Conservation (phyloP, 768 basidiomycete genomes). For the Hericium alpestre region DNA sequence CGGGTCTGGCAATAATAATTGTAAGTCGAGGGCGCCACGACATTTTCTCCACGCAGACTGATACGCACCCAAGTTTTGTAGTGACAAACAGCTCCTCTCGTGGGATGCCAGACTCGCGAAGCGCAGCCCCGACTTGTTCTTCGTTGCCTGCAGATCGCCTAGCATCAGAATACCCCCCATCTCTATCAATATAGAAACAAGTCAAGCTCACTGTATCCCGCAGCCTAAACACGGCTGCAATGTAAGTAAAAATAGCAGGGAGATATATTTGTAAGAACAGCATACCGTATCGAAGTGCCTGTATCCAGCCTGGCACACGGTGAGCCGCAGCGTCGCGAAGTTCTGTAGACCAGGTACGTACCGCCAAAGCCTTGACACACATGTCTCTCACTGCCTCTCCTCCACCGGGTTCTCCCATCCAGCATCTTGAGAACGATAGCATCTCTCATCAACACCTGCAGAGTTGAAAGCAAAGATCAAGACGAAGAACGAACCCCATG, state of each 20-base stretch:
- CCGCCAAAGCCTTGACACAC: conserved; percentile 8
- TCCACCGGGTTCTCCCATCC: conserved; percentile 8
- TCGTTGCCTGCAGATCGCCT: conserved; percentile 26
- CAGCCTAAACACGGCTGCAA: neutral
- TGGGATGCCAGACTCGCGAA: conserved; percentile 34
- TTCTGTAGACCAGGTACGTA: neutral
- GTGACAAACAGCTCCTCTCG: conserved; percentile 37
- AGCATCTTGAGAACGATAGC: neutral
- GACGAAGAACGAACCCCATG: neutral
- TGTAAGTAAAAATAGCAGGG: neutral
- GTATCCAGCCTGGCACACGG: neutral
- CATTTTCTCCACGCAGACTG: neutral
- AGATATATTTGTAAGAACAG: neutral
- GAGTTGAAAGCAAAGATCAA: neutral
- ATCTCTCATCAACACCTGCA: neutral
- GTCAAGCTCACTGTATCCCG: neutral
- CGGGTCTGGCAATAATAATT: neutral
- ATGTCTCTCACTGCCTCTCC: conserved; percentile 2
- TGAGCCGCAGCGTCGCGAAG: neutral
- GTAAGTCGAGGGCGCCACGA: too few relatives aligned
- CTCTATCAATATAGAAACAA: neutral
- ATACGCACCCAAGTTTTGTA: conserved; percentile 34
- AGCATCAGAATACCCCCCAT: too few relatives aligned
- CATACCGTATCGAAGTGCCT: conserved; percentile 3
- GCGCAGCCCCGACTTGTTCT: conserved; percentile 32